Evolutionary conservation across 139 green algal genomes (phyloP), one percentile per base, ranked within the genome.

Genomic region (Bryopsis sp.): DNA sequence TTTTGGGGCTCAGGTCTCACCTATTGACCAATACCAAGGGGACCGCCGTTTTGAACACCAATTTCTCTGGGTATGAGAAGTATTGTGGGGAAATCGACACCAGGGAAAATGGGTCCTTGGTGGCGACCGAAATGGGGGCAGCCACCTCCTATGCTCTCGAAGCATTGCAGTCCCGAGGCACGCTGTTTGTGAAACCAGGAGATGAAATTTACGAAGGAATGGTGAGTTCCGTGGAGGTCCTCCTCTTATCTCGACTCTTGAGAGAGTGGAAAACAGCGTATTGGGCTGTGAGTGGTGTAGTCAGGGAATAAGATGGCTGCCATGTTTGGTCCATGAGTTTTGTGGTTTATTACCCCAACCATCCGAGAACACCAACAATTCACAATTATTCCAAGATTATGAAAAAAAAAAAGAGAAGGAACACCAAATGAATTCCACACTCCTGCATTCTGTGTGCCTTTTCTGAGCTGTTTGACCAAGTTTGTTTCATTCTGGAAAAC

Each of bases 11-110:
- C 32, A 79, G 87, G 35, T 96, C 95, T 76, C 80, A 87, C n/a
- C 84, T 99, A 76, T 86, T 99, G 19, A 97, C 94, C 1, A 92
- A 92, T 32, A 99, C 93, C 7, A 88, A 92, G 47, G 94, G 94
- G 67, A 94, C 90, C 47, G 93, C 86, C 34, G 78, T 98, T 67
- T 78, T 99, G 58, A 97, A 97, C 88, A 97, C 94, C 19, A 83
- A 92, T 59, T 92, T 99, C 50, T 57, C 78, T 8, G 82, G 81
- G 37, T 88, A 96, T 69, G 80, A 71, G 24, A 69, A 77, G 2
- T 90, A 61, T 58, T 71, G 62, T 8, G 91, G 92, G 7, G 90
- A 97, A 11, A 90, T 98, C 67, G 62, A 38, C 39, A 93, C 85
- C 58, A 76, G 94, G 22, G 94, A 99, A 48, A 82, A 95, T 32